These are phyloP conservation scores for Arbutus unedo DNA, from an alignment of 148 eudicot species.

Conservation along the genomic window DNA sequence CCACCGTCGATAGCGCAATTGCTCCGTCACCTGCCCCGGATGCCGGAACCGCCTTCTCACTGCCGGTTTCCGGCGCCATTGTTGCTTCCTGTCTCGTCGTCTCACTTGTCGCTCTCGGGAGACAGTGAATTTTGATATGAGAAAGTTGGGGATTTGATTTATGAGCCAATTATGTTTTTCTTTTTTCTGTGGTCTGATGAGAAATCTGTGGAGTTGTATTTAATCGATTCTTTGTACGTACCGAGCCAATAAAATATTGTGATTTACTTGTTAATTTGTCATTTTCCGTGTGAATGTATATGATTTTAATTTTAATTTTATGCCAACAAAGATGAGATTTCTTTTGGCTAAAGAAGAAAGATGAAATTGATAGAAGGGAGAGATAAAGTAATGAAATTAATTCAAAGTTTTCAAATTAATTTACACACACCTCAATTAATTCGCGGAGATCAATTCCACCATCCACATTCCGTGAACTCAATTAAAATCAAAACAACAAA, in stretches of 20 bases:
- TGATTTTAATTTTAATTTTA: no score
- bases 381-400: no score
- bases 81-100: conserved; percentile 15
- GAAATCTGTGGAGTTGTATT: neutral
- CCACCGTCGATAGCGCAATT: neutral
- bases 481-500: no score
- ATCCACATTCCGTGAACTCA: no score
- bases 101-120: conserved; percentile 16
- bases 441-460: no score
- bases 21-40: conserved; percentile 26
- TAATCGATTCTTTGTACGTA: neutral
- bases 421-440: no score
- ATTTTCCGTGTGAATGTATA: neutral
- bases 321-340: no score
- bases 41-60: conserved; percentile 21
- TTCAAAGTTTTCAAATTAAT: no score
- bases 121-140: conserved; percentile 1
- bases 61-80: conserved; percentile 13
- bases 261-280: neutral
- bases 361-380: no score
- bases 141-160: neutral
- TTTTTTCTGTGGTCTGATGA: no score
- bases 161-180: no score
- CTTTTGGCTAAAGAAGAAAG: no score
- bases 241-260: neutral